Conservation (phyloP, 306 rosid genomes). For the Trichosanthes cucumerina region DNA sequence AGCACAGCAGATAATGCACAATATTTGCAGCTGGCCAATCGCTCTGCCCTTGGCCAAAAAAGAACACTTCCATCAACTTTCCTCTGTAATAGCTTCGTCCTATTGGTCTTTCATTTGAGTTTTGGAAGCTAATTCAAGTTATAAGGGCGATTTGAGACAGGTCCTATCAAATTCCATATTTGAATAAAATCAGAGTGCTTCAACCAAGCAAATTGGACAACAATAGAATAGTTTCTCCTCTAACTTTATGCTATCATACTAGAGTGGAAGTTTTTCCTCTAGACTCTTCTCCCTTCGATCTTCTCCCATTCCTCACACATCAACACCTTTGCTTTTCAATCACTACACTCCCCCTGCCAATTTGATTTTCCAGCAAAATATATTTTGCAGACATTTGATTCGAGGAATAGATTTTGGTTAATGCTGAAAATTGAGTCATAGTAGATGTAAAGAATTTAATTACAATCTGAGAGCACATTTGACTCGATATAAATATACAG, state of each 20-base stretch:
- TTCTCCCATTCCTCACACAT: background rate
- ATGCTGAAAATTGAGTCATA: background rate
- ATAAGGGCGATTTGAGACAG: background rate
- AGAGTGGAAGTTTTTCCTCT: background rate
- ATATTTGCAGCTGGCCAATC: background rate
- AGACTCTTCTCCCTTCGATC: background rate
- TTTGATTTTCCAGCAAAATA: background rate
- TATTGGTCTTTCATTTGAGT: background rate
- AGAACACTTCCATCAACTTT: background rate
- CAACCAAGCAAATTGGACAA: background rate
- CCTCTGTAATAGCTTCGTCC: background rate
- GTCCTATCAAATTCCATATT: background rate
- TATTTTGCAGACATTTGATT: background rate
- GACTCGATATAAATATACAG: background rate
- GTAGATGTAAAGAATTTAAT: background rate
- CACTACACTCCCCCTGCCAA: background rate
- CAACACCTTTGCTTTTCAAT: background rate
- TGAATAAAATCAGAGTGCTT: background rate
- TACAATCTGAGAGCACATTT: background rate
- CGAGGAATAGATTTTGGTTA: background rate
- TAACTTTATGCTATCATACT: background rate
- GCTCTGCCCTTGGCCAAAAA: background rate
- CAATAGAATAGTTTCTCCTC: background rate
- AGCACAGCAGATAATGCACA: background rate
- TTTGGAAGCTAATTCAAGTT: background rate